Evolutionary conservation across 441 rosid genomes (phyloP), one percentile per base, ranked within the genome.

Genomic region (Brassica hybrid): DNA sequence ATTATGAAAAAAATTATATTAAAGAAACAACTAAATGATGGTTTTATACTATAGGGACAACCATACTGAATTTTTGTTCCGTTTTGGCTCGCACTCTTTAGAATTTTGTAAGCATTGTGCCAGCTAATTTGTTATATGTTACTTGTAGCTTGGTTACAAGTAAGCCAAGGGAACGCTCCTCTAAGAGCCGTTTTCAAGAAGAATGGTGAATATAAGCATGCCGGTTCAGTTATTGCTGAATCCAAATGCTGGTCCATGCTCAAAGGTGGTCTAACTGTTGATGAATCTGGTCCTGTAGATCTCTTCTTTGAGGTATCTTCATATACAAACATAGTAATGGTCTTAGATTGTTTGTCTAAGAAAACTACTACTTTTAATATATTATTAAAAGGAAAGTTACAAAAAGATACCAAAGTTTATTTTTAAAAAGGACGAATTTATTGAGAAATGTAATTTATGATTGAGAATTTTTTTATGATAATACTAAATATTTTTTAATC

Each of bases 181-280:
- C 86, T 90, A 12, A 43, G 3, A 34, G 38, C 38, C 38, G 38
- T 34, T 34, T 34, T 34, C 38, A 34, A 34, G 38, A 34, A 34
- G 38, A 34, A 34, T 34, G 38, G 38, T 34, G 7, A 34, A 34
- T 7, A 34, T 34, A 34, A 34, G 38, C 38, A 7, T 34, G 38
- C 38, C 38, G 38, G 38, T 34, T 34, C 38, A 34, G 38, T 34
- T 34, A 34, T 34, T 34, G 38, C 38, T 34, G 38, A 34, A 34
- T 34, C 38, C 38, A 34, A 34, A 34, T 34, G 38, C 38, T 92
- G 94, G 97, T 86, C 94, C 74, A 89, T 92, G 91, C 87, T 92
- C 57, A 92, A 90, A 73, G 97, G 96, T 57, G 96, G 97, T 48
- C 83, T 90, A 5, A 83, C 89, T 5, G 85, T 81, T 8, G 79